Evolutionary conservation across 2,329 filamentous ascomycete species (phyloP).

Genomic region (Westerdykella aurantiaca): DNA sequence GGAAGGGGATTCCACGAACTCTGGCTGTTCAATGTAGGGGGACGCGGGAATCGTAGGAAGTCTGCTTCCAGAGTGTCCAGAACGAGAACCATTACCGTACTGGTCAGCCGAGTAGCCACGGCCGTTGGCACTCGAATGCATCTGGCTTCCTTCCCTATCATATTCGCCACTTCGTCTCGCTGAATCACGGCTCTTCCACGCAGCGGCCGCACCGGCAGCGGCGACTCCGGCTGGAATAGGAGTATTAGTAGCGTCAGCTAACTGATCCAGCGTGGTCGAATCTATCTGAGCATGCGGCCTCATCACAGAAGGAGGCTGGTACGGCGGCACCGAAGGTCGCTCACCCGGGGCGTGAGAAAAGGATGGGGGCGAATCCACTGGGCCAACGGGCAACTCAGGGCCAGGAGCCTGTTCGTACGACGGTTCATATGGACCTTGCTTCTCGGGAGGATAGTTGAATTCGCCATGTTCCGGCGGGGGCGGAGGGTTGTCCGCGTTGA

Average conservation of each 20-base stretch:
- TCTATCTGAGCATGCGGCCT: slow-evolving; percentile 82
- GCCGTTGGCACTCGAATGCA: slow-evolving; percentile 40
- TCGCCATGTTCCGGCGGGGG: slow-evolving; percentile 39
- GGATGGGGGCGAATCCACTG: slow-evolving; percentile 70
- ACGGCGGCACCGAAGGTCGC: slow-evolving; percentile 62
- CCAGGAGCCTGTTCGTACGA: slow-evolving; percentile 12
- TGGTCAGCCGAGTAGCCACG: slow-evolving; percentile 54
- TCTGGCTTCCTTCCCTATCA: slow-evolving; percentile 18
- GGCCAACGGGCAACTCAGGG: slow-evolving; percentile 55
- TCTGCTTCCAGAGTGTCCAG: slow-evolving; percentile 28
- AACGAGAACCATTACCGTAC: slow-evolving; percentile 27
- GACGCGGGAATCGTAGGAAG: slow-evolving; percentile 45
- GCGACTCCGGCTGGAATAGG: slow-evolving; percentile 33
- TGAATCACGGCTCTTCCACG: slow-evolving; percentile 35
- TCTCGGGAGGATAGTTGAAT: slow-evolving; percentile 1
- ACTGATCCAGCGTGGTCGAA: slow-evolving; percentile 69
- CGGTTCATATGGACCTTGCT: slow-evolving; percentile 20
- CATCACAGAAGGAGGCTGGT: slow-evolving; percentile 70
- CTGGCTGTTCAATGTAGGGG: slow-evolving; percentile 38
- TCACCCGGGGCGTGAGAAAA: slow-evolving; percentile 71
- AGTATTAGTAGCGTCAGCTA: slow-evolving; percentile 63
- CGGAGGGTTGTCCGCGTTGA: slow-evolving; percentile 31
- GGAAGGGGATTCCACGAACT: slow-evolving; percentile 28
- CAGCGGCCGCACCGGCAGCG: slow-evolving; percentile 36
- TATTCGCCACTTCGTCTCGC: slow-evolving; percentile 29